Base-by-base conservation (phyloP, 805 yeast species). In the Schwanniomyces occidentalis region DNA sequence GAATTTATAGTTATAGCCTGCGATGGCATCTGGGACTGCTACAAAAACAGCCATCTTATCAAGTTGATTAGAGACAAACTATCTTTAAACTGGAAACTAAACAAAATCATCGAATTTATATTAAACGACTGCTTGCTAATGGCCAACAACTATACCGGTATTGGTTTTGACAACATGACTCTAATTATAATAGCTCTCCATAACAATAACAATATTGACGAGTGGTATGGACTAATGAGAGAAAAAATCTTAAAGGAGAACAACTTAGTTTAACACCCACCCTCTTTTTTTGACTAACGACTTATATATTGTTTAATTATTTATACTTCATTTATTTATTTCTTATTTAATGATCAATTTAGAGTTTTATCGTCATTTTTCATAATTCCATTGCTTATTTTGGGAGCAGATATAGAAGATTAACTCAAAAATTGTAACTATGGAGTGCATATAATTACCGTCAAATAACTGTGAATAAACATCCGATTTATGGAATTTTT, bases 141-240 rank as follows among this genome's bases (percentile, higher is more conserved):
- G 74, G 90, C 91, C 1, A 76, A 82, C 45, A 79, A 82, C 22
- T 69, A 74, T 19, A 85, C 91, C 0, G 93, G 93, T 2, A 75
- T 83, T 16, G 95, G 95, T 1, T 84, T 82, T 48, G 95, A 85
- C 55, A 85, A 85, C 51, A 85, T 85, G 91, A 83, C 90, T 0
- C 63, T 82, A 13, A 71, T 82, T n/a, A 73, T 85, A 5, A 71
- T 84, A 6, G 84, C 84, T 1, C 52, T 82, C 23, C 86, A 82
- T 49, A 66, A 68, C 21, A 37, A 41, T 14, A 52, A 52, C 4
- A 51, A 65, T 1, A 50, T 82, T 26, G 74, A 74, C 15, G 70
- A 69, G 13, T 84, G 93, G 93, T 73, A 78, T 45, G 55, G 57
- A 3, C 53, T 59, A 38, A 76, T 82, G 71, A 78, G 73, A 44